Evolutionary conservation across 1,139 yeast species (phyloP), one percentile per base, ranked within the genome.

Genomic region (Protomyces macrosporus): DNA sequence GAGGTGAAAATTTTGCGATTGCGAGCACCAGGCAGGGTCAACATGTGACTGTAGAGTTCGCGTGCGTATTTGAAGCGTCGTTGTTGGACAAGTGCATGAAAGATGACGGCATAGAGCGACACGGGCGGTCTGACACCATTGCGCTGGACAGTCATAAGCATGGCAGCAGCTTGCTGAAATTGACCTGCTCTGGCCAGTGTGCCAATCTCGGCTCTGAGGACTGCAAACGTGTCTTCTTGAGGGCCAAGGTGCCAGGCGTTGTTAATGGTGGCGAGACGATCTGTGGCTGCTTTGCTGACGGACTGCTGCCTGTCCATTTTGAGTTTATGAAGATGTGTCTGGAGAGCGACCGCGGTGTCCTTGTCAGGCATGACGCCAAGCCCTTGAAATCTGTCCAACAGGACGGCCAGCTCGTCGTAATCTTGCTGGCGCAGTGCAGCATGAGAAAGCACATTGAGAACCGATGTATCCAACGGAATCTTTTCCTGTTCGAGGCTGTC

Each of bases 41-140:
- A n/a, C 53, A 58, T 34, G 37, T 36, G 51, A 2, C 30, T 39
- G 30, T 34, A 42, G 34, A 58, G 7, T n/a, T 35, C 16, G 23
- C 53, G 56, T n/a, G 62, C 62, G 10, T 52, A 55, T n/a, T 23
- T 12, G 36, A n/a, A 52, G n/a, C 42, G 42, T n/a, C 54, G 36
- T 4, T 42, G 12, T 7, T n/a, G 52, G 7, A 58, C 48, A 42
- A 42, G 48, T 6, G 12, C 48, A 9, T 42, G 48, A n/a, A 42
- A 42, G 48, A 42, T 14, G 32, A 10, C 32, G 30, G 4, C n/a
- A 7, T 14, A 16, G 4, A 42, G 48, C 4, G 48, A n/a, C 32
- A 42, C 30, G 3, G 48, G 48, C 16, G 48, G 48, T 5, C 48
- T 23, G 6, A 42, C 48, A 9, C 48, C 48, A 14, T 9, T 23